Conservation (phyloP, 495 filamentous ascomycete species). For the Glarea lozoyensis region DNA sequence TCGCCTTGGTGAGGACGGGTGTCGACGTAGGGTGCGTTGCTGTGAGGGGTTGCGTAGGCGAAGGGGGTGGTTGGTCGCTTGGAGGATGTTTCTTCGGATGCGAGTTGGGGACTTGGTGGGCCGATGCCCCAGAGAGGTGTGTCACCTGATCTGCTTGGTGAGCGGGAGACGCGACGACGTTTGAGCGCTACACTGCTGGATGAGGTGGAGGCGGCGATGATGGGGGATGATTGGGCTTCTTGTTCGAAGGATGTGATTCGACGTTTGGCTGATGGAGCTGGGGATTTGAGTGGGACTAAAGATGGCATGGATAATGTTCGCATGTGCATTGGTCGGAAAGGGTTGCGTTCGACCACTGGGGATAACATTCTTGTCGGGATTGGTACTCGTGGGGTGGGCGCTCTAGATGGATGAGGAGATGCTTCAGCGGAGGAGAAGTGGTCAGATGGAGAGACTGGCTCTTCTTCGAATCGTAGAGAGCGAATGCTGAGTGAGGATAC, state of each 20-base stretch:
- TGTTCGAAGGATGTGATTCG: slow-evolving; percentile 20
- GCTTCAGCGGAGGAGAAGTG: slow-evolving; percentile 16
- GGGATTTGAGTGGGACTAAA: slow-evolving; percentile 8
- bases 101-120: slow-evolving; percentile 28
- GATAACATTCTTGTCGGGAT: slow-evolving; percentile 23
- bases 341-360: slow-evolving; percentile 29
- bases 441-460: slow-evolving; percentile 24
- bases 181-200: slow-evolving; percentile 5
- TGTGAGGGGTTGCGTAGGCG: slow-evolving; percentile 45
- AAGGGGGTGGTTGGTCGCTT: slow-evolving; percentile 35
- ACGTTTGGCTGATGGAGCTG: slow-evolving; percentile 13
- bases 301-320: slow-evolving; percentile 42
- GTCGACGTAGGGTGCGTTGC: slow-evolving; percentile 32
- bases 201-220: slow-evolving; percentile 3
- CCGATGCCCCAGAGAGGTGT: slow-evolving; percentile 37
- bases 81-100: slow-evolving; percentile 13
- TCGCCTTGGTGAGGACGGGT: slow-evolving; percentile 1
- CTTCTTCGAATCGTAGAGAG: slow-evolving; percentile 5
- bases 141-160: slow-evolving; percentile 33
- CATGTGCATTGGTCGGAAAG: slow-evolving; percentile 28
- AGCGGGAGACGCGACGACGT: slow-evolving; percentile 20
- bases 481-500: slow-evolving; percentile 28
- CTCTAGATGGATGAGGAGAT: slow-evolving; percentile 19
- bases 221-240: slow-evolving; percentile 9
- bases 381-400: slow-evolving; percentile 20